Percentiles rank a stretch among this genome's conserved stretches.
These are phyloP conservation scores for Bacidia rubella DNA, from an alignment of 495 filamentous ascomycete genomes.

Conservation along the genomic window DNA sequence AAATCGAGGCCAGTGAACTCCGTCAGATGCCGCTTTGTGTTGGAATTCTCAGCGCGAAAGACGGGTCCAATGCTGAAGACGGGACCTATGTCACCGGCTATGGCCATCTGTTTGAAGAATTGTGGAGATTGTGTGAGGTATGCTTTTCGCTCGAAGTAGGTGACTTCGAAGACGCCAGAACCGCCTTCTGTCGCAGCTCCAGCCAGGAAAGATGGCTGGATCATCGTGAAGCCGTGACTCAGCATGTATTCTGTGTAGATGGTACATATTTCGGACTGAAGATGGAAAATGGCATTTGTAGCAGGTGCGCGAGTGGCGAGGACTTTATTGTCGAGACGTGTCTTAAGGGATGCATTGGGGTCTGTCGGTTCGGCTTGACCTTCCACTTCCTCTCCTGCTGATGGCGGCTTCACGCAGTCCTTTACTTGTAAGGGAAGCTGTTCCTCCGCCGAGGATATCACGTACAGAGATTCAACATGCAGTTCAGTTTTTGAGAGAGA, in stretches of 20 bases:
- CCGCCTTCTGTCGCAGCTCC: constrained; percentile 88
- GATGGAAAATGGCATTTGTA: constrained; percentile 71
- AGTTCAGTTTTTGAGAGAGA: constrained; percentile 65
- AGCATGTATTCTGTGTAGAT: constrained; percentile 72
- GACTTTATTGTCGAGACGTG: constrained; percentile 76
- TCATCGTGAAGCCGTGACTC: constrained; percentile 65
- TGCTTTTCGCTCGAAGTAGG: constrained; percentile 77
- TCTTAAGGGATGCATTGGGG: constrained; percentile 58
- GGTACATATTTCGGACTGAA: constrained; percentile 69
- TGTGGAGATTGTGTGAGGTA: constrained; percentile 91
- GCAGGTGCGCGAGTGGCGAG: constrained; percentile 82
- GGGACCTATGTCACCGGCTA: constrained; percentile 78
- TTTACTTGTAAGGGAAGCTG: constrained; percentile 63
- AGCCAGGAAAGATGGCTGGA: constrained; percentile 80
- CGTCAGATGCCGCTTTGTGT: constrained; percentile 91
- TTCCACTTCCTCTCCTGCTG: constrained; percentile 28
- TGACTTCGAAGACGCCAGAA: constrained; percentile 80
- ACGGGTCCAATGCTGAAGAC: constrained; percentile 87
- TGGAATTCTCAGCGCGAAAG: constrained; percentile 93
- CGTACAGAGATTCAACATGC: constrained; percentile 64
- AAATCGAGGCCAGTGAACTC: constrained; percentile 96
- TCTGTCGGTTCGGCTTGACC: constrained; percentile 33
- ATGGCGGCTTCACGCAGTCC: constrained; percentile 42
- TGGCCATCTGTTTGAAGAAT: constrained; percentile 92
- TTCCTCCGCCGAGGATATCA: constrained; percentile 50